Conservation (phyloP, 2,329 filamentous ascomycete species). For the Clathrospora elynae region DNA sequence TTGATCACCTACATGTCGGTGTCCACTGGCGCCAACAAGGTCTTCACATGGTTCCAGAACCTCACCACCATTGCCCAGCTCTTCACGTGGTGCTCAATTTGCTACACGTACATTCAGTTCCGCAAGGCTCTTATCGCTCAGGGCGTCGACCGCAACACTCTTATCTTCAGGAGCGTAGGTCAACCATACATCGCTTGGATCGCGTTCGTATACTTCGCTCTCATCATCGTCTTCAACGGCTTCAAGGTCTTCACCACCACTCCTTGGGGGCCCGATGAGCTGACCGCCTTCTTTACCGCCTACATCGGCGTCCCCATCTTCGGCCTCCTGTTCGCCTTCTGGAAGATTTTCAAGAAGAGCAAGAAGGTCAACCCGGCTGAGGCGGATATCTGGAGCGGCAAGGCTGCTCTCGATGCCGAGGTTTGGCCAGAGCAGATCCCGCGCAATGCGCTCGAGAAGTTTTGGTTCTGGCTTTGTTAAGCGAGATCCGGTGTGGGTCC, state of each 20-base stretch:
- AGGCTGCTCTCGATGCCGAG: constrained; percentile 54
- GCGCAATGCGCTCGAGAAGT: constrained; percentile 52
- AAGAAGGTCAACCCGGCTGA: constrained; percentile 52
- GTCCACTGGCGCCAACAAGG: constrained; percentile 51
- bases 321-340: constrained; percentile 60
- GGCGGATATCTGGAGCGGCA: constrained; percentile 55
- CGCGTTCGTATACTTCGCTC: constrained; percentile 63
- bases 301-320: constrained; percentile 54
- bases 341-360: constrained; percentile 70
- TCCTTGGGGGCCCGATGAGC: constrained; percentile 45
- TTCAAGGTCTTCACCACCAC: constrained; percentile 61
- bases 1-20: constrained; percentile 58
- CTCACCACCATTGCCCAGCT: constrained; percentile 64
- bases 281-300: constrained; percentile 57
- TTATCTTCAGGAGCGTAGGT: constrained; percentile 57
- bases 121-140: constrained; percentile 53
- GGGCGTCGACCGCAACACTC: constrained; percentile 58
- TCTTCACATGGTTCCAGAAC: constrained; percentile 73
- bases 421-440: constrained; percentile 52
- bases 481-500: background rate
- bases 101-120: constrained; percentile 65
- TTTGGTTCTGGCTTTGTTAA: constrained; percentile 57
- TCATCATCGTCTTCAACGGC: constrained; percentile 66
- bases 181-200: constrained; percentile 63
- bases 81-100: constrained; percentile 61